phyloP scores from a whole-genome alignment of 2,329 filamentous ascomycete species.

The Sporothrix globosa region DNA sequence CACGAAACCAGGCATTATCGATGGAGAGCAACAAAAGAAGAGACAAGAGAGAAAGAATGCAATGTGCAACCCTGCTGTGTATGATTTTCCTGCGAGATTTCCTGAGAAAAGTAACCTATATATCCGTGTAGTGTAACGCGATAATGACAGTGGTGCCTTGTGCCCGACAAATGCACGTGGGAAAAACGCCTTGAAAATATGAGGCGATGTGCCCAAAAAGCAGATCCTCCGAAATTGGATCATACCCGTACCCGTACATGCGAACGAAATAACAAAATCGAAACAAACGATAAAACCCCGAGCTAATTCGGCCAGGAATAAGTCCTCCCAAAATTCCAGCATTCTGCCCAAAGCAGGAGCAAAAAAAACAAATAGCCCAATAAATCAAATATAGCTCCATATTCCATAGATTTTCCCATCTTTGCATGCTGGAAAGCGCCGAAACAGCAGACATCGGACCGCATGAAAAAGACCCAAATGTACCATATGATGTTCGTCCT shows the following conservation, averaged over 20 bases:
- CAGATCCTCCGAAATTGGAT: neutral
- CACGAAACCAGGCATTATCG: neutral
- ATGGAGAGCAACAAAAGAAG: neutral
- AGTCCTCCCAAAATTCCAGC: neutral
- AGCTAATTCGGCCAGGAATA: neutral
- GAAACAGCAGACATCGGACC: neutral
- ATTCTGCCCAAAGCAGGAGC: neutral
- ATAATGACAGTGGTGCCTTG: constrained; percentile 6
- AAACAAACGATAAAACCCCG: neutral
- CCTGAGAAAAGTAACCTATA: constrained; percentile 20
- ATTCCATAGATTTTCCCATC: neutral
- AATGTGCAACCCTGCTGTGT: neutral
- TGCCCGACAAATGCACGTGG: neutral
- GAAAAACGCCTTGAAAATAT: neutral
- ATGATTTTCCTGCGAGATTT: neutral
- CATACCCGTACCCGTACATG: neutral
- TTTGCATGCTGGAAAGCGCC: constrained; percentile 1
- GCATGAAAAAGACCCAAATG: neutral
- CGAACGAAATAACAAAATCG: neutral
- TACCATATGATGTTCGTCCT: neutral
- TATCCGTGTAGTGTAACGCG: neutral
- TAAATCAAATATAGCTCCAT: neutral
- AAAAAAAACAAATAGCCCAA: neutral
- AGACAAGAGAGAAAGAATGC: neutral
- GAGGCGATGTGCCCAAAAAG: constrained; percentile 4